Evolutionary conservation across 495 filamentous ascomycete genomes (phyloP), one percentile per base, ranked within the genome.

Genomic region (Aspergillus homomorphus): DNA sequence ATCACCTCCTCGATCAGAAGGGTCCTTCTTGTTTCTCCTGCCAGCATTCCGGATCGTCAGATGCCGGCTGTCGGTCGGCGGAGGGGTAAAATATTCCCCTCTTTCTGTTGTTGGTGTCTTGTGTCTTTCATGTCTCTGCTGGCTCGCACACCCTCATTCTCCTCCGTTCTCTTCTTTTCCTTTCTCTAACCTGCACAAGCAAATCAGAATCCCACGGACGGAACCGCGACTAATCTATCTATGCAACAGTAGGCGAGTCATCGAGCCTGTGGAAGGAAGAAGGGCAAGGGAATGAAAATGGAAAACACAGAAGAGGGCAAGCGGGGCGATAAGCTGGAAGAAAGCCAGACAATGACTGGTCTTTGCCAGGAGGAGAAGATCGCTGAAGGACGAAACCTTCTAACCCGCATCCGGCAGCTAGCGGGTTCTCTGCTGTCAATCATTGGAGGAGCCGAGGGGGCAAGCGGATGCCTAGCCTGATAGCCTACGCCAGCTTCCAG

Each of bases 271-370:
- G 26, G 9, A 28, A 28, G 26, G 26, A 28, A 3, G 9, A 9
- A 20, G 28, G 15, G 43, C 4, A 28, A 43, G 12, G 19, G 4
- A n/a, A 21, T 21, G 21, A 21, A 9, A 49, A 23, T 16, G 9
- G 26, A 28, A 26, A 15, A 23, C 24, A 41, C 57, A 53, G 46
- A 42, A 52, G 46, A 56, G 51, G 41, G 18, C 54, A 59, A 38
- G 62, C 58, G 66, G 66, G 61, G 62, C 66, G 60, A 68, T 68
- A 65, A 68, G 62, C 62, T 59, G 62, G n/a, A 22, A 28, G 7
- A 15, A 45, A 24, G 14, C 6, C 6, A 4, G 12, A n/a, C 16
- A 23, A 20, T 65, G 18, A 68, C 53, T 68, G 62, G 66, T 43
- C 22, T 30, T 28, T 22, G 46, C 26, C 33, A 33, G 49, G 24